These are phyloP conservation scores for Fraxinus excelsior DNA, from an alignment of 257 asterid species.

Conservation along the genomic window DNA sequence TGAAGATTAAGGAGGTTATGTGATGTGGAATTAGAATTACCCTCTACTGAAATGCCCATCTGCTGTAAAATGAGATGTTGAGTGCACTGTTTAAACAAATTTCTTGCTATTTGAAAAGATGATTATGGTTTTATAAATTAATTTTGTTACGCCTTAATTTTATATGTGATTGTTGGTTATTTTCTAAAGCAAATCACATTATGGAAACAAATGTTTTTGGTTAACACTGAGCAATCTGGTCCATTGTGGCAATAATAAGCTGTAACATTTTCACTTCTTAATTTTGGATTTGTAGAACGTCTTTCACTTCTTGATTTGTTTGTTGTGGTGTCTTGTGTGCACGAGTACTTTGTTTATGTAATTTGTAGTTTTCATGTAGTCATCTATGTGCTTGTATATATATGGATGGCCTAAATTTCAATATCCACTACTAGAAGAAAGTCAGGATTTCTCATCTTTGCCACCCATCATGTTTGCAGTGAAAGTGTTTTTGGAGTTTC, in stretches of 20 bases:
- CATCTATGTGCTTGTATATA: background rate
- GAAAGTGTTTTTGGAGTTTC: constrained; percentile 85
- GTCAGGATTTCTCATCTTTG: background rate
- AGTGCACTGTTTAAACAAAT: background rate
- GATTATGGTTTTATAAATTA: background rate
- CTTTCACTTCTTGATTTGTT: too few species aligned
- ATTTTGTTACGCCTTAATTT: background rate
- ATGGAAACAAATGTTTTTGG: background rate
- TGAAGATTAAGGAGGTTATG: background rate
- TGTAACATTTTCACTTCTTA: background rate
- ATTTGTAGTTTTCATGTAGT: background rate
- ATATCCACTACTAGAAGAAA: background rate
- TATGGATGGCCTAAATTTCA: background rate
- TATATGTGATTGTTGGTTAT: background rate
- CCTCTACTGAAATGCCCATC: background rate
- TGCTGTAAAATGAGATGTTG: background rate
- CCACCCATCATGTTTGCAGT: constrained; percentile 36
- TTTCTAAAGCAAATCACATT: background rate
- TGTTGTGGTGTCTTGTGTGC: background rate
- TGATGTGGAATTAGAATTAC: background rate
- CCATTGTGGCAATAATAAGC: too few species aligned
- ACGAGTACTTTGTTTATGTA: too few species aligned
- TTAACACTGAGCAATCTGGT: too few species aligned
- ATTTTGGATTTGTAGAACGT: background rate
- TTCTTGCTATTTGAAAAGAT: background rate